These are phyloP conservation scores for Ascochyta lentis DNA, from an alignment of 2,329 filamentous ascomycete species.

Conservation along the genomic window DNA sequence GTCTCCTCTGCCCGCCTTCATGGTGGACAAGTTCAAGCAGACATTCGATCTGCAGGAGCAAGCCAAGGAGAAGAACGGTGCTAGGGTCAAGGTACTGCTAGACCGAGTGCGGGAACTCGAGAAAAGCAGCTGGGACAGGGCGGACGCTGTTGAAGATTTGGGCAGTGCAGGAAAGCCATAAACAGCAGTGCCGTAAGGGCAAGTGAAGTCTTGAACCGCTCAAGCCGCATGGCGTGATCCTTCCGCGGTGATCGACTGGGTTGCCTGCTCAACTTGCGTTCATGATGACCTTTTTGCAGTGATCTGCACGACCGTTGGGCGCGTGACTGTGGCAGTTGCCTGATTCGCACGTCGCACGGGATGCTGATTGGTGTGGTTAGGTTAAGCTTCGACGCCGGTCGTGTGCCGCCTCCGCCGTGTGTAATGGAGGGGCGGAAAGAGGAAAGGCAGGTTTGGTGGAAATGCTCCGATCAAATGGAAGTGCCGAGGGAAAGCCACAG, in stretches of 20 bases:
- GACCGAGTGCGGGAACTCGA: conserved; percentile 66
- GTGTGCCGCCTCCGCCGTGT: conserved; percentile 24
- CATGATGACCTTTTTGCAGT: conserved; percentile 15
- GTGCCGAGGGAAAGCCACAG: conserved; percentile 11
- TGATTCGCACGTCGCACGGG: conserved; percentile 24
- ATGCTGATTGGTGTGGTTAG: conserved; percentile 33
- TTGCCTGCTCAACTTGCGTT: conserved; percentile 14
- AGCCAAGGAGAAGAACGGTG: conserved; percentile 60
- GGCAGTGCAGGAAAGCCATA: conserved; percentile 35
- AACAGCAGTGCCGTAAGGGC: background rate
- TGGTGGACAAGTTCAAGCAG: conserved; percentile 65
- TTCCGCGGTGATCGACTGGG: conserved; percentile 22
- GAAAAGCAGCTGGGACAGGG: conserved; percentile 74
- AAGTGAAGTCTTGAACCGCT: background rate
- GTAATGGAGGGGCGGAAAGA: conserved; percentile 26
- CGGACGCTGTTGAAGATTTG: conserved; percentile 74
- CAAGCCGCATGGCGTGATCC: conserved; percentile 24
- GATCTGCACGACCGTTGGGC: conserved; percentile 47
- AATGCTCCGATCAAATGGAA: conserved; percentile 13
- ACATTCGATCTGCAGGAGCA: conserved; percentile 69
- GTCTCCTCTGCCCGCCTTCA: conserved; percentile 64
- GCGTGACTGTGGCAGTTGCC: conserved; percentile 43
- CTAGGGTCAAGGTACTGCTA: conserved; percentile 61
- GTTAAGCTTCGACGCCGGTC: conserved; percentile 40
- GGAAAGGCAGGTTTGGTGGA: conserved; percentile 4